A percentile compares a stretch with the other conserved stretches of the same genome.
phyloP scores from a whole-genome alignment of 257 asterid genomes.

The Lavandula angustifolia region DNA sequence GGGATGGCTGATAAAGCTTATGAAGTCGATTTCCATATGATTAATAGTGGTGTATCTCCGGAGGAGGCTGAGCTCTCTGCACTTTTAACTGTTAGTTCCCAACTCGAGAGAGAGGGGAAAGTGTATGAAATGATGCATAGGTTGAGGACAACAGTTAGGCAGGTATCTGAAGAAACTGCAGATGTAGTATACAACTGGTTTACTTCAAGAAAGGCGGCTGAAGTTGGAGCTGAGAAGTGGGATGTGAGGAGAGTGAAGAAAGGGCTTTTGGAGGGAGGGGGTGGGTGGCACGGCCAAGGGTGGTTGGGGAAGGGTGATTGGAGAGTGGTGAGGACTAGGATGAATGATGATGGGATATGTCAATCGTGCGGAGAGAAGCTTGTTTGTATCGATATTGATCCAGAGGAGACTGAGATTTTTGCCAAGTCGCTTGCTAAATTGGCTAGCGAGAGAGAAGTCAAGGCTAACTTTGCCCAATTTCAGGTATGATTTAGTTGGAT shows the following conservation, averaged over 20 bases:
- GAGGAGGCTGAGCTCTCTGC: constrained; percentile 91
- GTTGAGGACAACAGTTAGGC: constrained; percentile 80
- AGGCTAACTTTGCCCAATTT: constrained; percentile 58
- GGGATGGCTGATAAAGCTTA: constrained; percentile 75
- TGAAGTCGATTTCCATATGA: constrained; percentile 85
- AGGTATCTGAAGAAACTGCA: constrained; percentile 84
- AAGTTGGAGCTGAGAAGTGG: constrained; percentile 73
- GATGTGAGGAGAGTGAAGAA: constrained; percentile 60
- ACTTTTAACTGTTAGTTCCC: constrained; percentile 65
- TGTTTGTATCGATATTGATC: constrained; percentile 90
- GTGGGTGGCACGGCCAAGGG: constrained; percentile 99
- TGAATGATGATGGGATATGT: constrained; percentile 68
- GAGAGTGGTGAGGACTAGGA: constrained; percentile 69
- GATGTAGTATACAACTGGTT: constrained; percentile 70
- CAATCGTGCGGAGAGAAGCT: constrained; percentile 77
- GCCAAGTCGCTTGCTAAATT: constrained; percentile 65
- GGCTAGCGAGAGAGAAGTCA: constrained; percentile 68
- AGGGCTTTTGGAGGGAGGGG: constrained; percentile 86
- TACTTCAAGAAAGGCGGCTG: constrained; percentile 57
- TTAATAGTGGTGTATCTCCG: constrained; percentile 56
- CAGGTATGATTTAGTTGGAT: constrained; percentile 52
- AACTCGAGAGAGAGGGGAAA: constrained; percentile 54
- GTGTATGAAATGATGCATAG: constrained; percentile 90
- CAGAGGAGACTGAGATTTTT: constrained; percentile 78
- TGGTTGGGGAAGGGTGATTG: constrained; percentile 92